Base-by-base conservation (phyloP, 768 basidiomycete species). In the Boletus pseudo-olivaceus region DNA sequence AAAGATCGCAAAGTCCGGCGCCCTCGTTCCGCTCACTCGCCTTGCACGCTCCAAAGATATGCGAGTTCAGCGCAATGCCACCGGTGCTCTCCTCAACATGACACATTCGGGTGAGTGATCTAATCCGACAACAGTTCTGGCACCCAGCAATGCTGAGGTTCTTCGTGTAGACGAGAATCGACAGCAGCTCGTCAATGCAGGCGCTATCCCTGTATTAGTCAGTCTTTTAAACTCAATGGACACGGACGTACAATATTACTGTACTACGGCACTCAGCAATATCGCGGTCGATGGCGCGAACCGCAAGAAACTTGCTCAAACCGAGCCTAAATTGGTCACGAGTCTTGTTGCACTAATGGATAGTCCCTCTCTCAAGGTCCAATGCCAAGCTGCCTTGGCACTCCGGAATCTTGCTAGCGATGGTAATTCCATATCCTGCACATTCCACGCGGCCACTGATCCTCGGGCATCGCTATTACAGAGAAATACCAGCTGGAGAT, bases 161-260 rank as follows among this genome's bases (percentile, higher is more conserved):
- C 19, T 39, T 37, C 39, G 27, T 51, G 15, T 50, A 95, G 97
- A 99, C 67, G 97, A 99, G 76, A 99, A 99, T 71, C 80, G 97
- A 51, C 96, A 98, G 66, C 96, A 98, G 63, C 87, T 99, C 51
- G 97, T 99, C 61, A 94, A 93, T 61, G 97, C 97, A 29, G 97
- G 97, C 5, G 97, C 97, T 20, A 98, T 99, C 55, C 97, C 97
- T 15, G 97, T 99, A 30, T 82, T 96, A 11, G 97, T 99, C 60
- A 88, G 88, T 65, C 79, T 99, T 33, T 78, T 99, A 58, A 97
- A 95, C 68, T 94, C 92, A 6, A 85, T 90, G 45, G 97, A 99
- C 70, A 99, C 97, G n/a, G 97, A 99, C 67, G 97, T 99, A 2
- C 97, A 99, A 70, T 99, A 99, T 67, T 99, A 99, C 70, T 99